Evolutionary conservation across 2,329 filamentous ascomycete genomes (phyloP), one percentile per base, ranked within the genome.

Genomic region (Aspergillus piperis): DNA sequence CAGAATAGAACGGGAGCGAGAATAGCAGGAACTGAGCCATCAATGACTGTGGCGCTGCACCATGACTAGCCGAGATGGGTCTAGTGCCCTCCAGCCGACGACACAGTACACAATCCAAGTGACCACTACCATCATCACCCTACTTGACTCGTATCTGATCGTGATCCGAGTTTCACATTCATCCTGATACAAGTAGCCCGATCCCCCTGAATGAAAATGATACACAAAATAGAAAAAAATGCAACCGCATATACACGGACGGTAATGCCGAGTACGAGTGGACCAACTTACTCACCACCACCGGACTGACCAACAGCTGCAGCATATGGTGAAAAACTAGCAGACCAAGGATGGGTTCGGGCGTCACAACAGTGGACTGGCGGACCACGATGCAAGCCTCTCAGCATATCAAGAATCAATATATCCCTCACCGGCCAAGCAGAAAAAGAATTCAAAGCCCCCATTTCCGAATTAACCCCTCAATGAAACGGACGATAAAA

Each of bases 401-500:
- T 49, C 44, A 49, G 44, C 44, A 49, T 15, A 17, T 27, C 11
- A 49, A 50, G n/a, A 19, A 5, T 32, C 47, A 50, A 50, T 50
- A 50, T 50, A 50, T 50, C 47, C 47, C 47, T 50, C 47, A 50
- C 47, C 47, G 47, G 44, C 44, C 44, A 23, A 30, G 44, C 25
- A 25, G 44, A 30, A 27, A n/a, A 50, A 30, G n/a, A 8, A 17
- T 30, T 30, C 17, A 44, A 19, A 50, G n/a, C 47, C 27, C 47
- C 47, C 47, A 50, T 50, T 21, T 8, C n/a, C 25, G 47, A 50
- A 32, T 30, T 50, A 50, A 50, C 47, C 47, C 47, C 47, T 50
- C 47, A 50, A 50, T 50, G 47, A 50, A 50, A 50, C 47, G 25
- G 47, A 27, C 27, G 27, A 50, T 50, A 50, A 50, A 50, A 50